Conservation (phyloP, 148 eudicot genomes). For the Rheum nobile region DNA sequence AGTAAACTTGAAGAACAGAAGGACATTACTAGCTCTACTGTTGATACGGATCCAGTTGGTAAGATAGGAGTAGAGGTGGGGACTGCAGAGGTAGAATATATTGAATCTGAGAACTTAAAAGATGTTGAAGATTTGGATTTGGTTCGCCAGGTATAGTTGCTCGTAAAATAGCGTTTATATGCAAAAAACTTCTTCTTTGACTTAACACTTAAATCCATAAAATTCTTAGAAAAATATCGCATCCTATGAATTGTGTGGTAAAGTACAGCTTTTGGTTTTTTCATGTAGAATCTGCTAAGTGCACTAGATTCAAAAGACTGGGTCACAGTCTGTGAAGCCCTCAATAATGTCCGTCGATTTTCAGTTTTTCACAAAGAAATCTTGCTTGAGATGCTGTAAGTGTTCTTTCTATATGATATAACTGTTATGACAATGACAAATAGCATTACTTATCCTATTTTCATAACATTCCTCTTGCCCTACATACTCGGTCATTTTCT, state of each 20-base stretch:
- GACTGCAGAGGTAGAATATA: constrained; percentile 43
- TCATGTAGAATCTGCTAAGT: constrained; percentile 27
- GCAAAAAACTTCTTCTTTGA: neutral
- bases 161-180: neutral
- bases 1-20: constrained; percentile 21
- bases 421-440: neutral
- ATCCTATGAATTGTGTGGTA: neutral
- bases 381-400: constrained; percentile 39
- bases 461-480: neutral
- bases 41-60: constrained; percentile 12
- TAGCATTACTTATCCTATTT: neutral
- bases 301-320: constrained; percentile 61
- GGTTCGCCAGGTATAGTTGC: constrained; percentile 24
- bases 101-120: constrained; percentile 50
- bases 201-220: neutral
- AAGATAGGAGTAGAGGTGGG: constrained; percentile 14
- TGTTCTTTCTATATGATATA: constrained; percentile 2
- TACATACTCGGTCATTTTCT: neutral
- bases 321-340: constrained; percentile 46
- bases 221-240: too few species aligned
- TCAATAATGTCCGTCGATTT: constrained; percentile 47
- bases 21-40: constrained; percentile 17
- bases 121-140: constrained; percentile 39
- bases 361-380: constrained; percentile 46
- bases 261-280: neutral